Evolutionary conservation across 139 green algal genomes (phyloP).

Genomic region (Astrephomene gubernaculifera): DNA sequence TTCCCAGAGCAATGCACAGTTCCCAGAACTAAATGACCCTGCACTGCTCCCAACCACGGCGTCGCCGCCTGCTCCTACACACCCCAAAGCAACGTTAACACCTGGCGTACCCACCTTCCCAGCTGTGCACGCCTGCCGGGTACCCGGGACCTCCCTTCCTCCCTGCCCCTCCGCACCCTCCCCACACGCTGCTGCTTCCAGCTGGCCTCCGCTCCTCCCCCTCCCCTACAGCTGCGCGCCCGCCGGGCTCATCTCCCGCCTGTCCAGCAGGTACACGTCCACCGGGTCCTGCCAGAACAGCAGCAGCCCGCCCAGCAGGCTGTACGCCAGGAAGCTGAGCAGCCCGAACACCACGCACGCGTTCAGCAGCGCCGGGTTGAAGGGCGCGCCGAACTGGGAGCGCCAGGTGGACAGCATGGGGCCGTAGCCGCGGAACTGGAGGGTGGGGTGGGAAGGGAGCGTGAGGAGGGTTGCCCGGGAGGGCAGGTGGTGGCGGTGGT

Average conservation of each 20-base stretch:
- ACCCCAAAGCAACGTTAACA: too few species aligned
- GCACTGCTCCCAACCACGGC: too few species aligned
- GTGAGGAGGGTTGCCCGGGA: not conserved
- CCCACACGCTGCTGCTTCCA: not conserved
- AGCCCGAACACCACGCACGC: conserved; percentile 1
- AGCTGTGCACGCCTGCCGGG: too few species aligned
- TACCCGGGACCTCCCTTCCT: too few species aligned
- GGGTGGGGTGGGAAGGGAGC: not conserved
- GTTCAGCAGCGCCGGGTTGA: conserved; percentile 25
- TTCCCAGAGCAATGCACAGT: too few species aligned
- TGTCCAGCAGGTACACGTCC: conserved; percentile 36
- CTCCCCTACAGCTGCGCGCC: conserved; percentile 7
- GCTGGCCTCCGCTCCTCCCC: too few species aligned
- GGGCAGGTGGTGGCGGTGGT: too few species aligned
- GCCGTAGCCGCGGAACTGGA: conserved; percentile 31
- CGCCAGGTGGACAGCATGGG: conserved; percentile 29
- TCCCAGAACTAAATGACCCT: too few species aligned
- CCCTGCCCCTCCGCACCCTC: too few species aligned
- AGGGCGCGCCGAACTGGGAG: not conserved
- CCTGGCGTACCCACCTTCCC: too few species aligned
- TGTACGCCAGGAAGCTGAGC: conserved; percentile 17
- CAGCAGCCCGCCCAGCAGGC: conserved; percentile 23
- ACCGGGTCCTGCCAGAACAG: conserved; percentile 27
- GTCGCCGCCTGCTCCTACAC: too few species aligned
- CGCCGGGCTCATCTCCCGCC: not conserved